Percentiles rank a stretch among this genome's conserved stretches.
phyloP scores from a whole-genome alignment of 2,329 filamentous ascomycete genomes.

The Botrytis paeoniae region DNA sequence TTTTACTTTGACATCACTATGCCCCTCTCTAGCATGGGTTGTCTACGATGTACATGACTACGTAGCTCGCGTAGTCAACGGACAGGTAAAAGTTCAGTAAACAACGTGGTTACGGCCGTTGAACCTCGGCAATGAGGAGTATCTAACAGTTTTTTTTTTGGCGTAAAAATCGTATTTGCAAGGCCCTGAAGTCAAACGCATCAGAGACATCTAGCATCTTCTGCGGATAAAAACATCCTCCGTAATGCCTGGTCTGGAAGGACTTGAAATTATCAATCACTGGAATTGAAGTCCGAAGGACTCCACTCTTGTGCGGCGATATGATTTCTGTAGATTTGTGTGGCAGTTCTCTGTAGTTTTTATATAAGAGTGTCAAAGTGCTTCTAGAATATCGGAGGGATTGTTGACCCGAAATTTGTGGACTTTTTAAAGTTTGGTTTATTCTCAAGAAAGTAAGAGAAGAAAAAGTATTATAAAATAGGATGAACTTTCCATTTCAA shows the following conservation, averaged over 20 bases:
- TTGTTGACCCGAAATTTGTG: neutral
- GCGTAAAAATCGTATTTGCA: neutral
- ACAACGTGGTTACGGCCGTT: neutral
- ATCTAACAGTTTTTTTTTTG: neutral
- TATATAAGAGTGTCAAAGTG: neutral
- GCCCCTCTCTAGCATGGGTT: neutral
- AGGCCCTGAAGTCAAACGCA: neutral
- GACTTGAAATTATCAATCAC: neutral
- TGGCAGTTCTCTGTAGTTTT: neutral
- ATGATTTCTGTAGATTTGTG: neutral
- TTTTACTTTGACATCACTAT: neutral
- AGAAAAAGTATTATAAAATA: neutral
- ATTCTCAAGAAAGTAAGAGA: neutral
- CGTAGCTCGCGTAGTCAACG: neutral
- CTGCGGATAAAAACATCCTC: too few species aligned
- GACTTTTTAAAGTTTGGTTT: neutral
- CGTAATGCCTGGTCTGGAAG: neutral
- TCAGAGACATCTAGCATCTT: neutral
- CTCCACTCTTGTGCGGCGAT: conserved; percentile 7
- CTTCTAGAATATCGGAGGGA: neutral
- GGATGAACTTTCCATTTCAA: neutral
- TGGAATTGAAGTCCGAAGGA: neutral
- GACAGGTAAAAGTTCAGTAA: neutral
- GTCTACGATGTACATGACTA: neutral
- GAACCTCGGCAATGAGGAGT: neutral